These are phyloP conservation scores for Apiospora saccharicola DNA, from an alignment of 2,329 filamentous ascomycete genomes.

Conservation along the genomic window DNA sequence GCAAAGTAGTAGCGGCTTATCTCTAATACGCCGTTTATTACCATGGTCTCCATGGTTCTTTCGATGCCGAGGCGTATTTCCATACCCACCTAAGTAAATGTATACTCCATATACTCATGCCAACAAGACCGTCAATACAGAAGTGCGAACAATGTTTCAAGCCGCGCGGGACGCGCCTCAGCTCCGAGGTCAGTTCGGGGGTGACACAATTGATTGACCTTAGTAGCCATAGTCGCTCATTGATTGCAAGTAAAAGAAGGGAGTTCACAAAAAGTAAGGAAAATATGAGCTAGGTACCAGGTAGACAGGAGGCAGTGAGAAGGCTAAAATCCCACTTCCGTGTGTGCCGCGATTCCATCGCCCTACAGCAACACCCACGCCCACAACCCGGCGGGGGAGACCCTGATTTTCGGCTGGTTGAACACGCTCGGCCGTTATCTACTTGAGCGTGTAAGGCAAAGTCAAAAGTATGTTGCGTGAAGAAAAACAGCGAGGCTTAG, in stretches of 20 bases:
- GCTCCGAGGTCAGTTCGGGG: neutral
- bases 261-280: neutral
- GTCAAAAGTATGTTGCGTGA: neutral
- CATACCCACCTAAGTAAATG: too few species aligned
- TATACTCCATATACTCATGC: neutral
- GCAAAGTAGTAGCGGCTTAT: neutral
- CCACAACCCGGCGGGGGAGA: neutral
- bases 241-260: neutral
- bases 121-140: too few species aligned
- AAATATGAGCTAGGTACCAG: neutral
- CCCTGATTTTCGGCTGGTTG: neutral
- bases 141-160: neutral
- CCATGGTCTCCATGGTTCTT: neutral
- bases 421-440: neutral
- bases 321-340: slow-evolving; percentile 11
- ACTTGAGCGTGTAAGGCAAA: neutral
- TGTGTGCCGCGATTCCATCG: slow-evolving; percentile 8
- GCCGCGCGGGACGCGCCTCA: neutral
- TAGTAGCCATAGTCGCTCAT: neutral
- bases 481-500: neutral
- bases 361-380: neutral
- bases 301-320: neutral
- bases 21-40: neutral
- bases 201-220: neutral
- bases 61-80: neutral